These are phyloP conservation scores for Penicillium janthinellum DNA, from an alignment of 2,329 filamentous ascomycete genomes.

Conservation along the genomic window DNA sequence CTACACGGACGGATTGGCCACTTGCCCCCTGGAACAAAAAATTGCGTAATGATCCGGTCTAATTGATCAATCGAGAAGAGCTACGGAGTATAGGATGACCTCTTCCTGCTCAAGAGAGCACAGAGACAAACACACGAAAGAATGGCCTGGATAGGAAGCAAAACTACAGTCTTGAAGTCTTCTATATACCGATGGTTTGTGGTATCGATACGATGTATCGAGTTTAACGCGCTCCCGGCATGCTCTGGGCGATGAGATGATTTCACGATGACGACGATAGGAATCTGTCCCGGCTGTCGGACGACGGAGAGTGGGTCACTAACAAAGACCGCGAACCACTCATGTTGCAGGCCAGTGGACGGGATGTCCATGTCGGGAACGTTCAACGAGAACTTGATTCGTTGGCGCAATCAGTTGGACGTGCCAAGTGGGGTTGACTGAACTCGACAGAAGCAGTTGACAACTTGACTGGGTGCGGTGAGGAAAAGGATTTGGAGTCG, in stretches of 20 bases:
- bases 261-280: slow-evolving; percentile 45
- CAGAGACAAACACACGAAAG: not conserved
- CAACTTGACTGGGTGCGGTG: slow-evolving; percentile 3
- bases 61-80: not conserved
- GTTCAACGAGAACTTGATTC: not conserved
- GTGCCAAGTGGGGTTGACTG: not conserved
- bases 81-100: not conserved
- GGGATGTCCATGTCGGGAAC: not conserved
- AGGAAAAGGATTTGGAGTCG: slow-evolving; percentile 12
- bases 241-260: slow-evolving; percentile 26
- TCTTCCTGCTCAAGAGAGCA: too few species aligned
- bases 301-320: slow-evolving; percentile 1
- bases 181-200: not conserved
- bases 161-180: too few species aligned
- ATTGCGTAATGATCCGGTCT: not conserved
- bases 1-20: slow-evolving; percentile 11
- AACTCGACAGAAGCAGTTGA: not conserved
- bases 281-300: slow-evolving; percentile 30
- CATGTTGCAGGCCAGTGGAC: not conserved
- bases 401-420: too few species aligned
- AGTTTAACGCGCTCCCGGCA: not conserved
- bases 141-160: too few species aligned
- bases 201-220: not conserved
- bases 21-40: slow-evolving; percentile 11
- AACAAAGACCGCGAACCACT: not conserved